Conservation (phyloP, 1,139 yeast genomes). For the Taiozyma onychis region DNA sequence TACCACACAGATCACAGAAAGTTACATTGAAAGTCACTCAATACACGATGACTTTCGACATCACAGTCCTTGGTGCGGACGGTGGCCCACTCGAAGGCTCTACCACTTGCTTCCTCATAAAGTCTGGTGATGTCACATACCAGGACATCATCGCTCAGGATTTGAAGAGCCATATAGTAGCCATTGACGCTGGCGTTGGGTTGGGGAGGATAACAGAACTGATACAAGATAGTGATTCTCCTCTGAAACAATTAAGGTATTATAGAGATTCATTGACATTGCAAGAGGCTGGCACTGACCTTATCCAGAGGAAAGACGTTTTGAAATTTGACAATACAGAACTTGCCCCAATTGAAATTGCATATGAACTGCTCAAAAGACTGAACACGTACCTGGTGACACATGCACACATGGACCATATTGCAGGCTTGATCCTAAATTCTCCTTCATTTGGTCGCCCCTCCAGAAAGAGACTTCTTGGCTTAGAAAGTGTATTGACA, state of each 20-base stretch:
- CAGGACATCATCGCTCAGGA: slow-evolving; percentile 27
- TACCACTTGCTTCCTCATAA: slow-evolving; percentile 62
- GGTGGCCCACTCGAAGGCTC: slow-evolving; percentile 75
- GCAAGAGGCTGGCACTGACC: not conserved
- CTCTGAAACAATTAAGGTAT: slow-evolving; percentile 3
- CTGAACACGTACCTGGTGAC: slow-evolving; percentile 51
- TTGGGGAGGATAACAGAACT: slow-evolving; percentile 50
- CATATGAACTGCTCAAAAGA: slow-evolving; percentile 30
- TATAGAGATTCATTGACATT: slow-evolving; percentile 23
- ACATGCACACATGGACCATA: slow-evolving; percentile 84
- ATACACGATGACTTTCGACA: slow-evolving; percentile 29
- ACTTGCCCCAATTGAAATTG: slow-evolving; percentile 19
- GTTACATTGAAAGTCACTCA: no score
- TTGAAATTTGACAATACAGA: not conserved
- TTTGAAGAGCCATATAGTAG: slow-evolving; percentile 34
- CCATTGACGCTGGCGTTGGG: slow-evolving; percentile 81
- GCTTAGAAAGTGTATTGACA: slow-evolving; percentile 45
- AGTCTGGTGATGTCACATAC: slow-evolving; percentile 43
- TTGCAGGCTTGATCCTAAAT: slow-evolving; percentile 62
- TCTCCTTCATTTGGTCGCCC: slow-evolving; percentile 49
- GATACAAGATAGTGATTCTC: slow-evolving; percentile 6
- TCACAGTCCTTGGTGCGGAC: slow-evolving; percentile 64
- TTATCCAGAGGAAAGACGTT: not conserved
- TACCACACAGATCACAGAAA: no score
- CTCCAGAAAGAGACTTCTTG: slow-evolving; percentile 43